phyloP scores from a whole-genome alignment of 805 yeast genomes.

The Kodamaea jinghongensis region DNA sequence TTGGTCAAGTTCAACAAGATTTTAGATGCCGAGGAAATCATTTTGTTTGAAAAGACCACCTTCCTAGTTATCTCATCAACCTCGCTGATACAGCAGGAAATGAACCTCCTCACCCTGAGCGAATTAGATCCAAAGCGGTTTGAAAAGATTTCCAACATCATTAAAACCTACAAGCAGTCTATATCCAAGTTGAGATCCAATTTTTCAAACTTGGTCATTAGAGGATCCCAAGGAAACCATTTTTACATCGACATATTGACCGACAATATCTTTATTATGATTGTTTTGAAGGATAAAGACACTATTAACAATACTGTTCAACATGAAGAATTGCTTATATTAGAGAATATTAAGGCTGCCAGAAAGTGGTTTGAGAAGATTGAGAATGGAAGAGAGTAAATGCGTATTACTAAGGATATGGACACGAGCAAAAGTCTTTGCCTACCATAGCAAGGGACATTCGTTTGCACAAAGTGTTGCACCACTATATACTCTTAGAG shows the following conservation, averaged over 20 bases:
- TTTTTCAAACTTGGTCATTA: slow-evolving; percentile 70
- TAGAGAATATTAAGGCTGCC: slow-evolving; percentile 58
- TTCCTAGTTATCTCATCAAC: slow-evolving; percentile 75
- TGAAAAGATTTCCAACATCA: slow-evolving; percentile 89
- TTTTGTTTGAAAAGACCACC: slow-evolving; percentile 89
- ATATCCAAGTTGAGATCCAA: slow-evolving; percentile 84
- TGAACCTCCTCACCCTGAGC: slow-evolving; percentile 15
- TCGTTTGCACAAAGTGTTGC: too few species aligned
- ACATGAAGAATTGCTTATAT: slow-evolving; percentile 45
- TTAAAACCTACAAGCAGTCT: slow-evolving; percentile 91
- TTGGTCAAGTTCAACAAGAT: slow-evolving; percentile 69
- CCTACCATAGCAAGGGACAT: too few species aligned
- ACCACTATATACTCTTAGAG: too few species aligned
- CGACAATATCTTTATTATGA: slow-evolving; percentile 60
- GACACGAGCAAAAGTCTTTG: neutral
- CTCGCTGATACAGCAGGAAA: slow-evolving; percentile 35
- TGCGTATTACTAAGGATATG: neutral
- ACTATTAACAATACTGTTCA: slow-evolving; percentile 21
- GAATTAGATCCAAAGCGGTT: slow-evolving; percentile 84
- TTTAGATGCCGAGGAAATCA: slow-evolving; percentile 83
- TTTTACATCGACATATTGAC: slow-evolving; percentile 55
- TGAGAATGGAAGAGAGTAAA: slow-evolving; percentile 22
- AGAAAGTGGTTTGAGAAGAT: slow-evolving; percentile 51
- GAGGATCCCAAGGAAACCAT: slow-evolving; percentile 50
- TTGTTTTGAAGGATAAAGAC: slow-evolving; percentile 48